A percentile compares a stretch with the other conserved stretches of the same genome.
These are phyloP conservation scores for Dothistroma pini DNA, from an alignment of 2,329 filamentous ascomycete species.

Conservation along the genomic window DNA sequence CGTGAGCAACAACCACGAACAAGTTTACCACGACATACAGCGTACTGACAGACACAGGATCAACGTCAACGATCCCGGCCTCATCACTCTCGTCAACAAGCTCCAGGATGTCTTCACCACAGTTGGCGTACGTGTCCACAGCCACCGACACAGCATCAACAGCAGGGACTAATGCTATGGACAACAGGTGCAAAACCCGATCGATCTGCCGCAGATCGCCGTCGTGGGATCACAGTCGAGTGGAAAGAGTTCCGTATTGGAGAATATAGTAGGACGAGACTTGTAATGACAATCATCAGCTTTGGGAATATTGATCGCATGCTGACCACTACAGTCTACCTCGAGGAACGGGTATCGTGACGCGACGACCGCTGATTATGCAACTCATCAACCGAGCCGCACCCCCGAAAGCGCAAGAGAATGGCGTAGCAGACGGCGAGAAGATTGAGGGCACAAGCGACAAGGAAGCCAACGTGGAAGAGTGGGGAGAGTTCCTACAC, in stretches of 20 bases:
- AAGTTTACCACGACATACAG: not conserved
- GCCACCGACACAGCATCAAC: constrained; percentile 7
- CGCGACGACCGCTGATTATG: constrained; percentile 88
- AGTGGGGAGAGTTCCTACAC: constrained; percentile 99
- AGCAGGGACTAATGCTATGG: constrained; percentile 23
- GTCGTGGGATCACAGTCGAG: constrained; percentile 98
- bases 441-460: constrained; percentile 66
- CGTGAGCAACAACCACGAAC: constrained; percentile 21
- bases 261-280: constrained; percentile 98
- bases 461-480: constrained; percentile 84
- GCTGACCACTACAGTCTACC: constrained; percentile 63
- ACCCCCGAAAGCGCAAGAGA: constrained; percentile 56
- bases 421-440: constrained; percentile 75
- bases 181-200: constrained; percentile 86
- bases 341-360: constrained; percentile 96
- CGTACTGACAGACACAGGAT: constrained; percentile 47
- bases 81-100: constrained; percentile 91
- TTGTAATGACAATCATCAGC: constrained; percentile 65
- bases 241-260: constrained; percentile 97
- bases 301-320: not conserved
- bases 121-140: constrained; percentile 65
- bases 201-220: constrained; percentile 96
- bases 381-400: constrained; percentile 89
- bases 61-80: constrained; percentile 66
- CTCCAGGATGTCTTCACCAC: constrained; percentile 99